Evolutionary conservation across 1,139 yeast species (phyloP), one percentile per base, ranked within the genome.

Genomic region (Saccharomycopsis hybrid): DNA sequence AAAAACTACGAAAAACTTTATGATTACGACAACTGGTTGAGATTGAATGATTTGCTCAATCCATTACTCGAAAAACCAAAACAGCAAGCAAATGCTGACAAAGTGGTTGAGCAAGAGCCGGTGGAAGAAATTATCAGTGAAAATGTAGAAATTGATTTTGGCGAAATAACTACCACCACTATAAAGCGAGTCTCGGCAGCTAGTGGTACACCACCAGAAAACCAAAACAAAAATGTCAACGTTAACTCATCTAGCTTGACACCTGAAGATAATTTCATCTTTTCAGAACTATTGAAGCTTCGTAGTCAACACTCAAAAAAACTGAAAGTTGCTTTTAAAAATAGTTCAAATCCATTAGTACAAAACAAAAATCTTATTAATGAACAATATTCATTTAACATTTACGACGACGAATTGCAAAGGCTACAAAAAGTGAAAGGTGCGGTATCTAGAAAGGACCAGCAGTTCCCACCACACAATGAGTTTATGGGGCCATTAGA

Each of bases 1-100:
- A 33, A 32, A 30, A 42, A 50, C 36, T 50, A 53, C 32, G 44
- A 44, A 4, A 24, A n/a, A 3, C 27, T 50, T 11, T 52, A 51
- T 31, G 46, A 48, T 29, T 36, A 24, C n/a, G 43, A 45, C 25
- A 43, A 39, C 18, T 40, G 43, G 39, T 5, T 29, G 7, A 11
- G 18, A 24, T 13, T 48, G 24, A 32, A 43, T 5, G 28, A 5
- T 9, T 2, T 11, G 48, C 35, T 45, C 13, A 11, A 28, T 11
- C 7, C 24, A n/a, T 9, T 29, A 11, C 4, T 28, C 7, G 18
- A 18, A 18, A 18, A 18, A 18, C 18, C 18, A 18, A 18, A 18
- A 18, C 18, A 18, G 18, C 18, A 18, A 18, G 18, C 18, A 18
- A 18, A 18, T 18, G 18, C 18, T 18, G 18, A 18, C 18, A 18